Percentiles rank a stretch among this genome's conserved stretches.
phyloP scores from a whole-genome alignment of 306 rosid genomes.

The Nissolia schottii region DNA sequence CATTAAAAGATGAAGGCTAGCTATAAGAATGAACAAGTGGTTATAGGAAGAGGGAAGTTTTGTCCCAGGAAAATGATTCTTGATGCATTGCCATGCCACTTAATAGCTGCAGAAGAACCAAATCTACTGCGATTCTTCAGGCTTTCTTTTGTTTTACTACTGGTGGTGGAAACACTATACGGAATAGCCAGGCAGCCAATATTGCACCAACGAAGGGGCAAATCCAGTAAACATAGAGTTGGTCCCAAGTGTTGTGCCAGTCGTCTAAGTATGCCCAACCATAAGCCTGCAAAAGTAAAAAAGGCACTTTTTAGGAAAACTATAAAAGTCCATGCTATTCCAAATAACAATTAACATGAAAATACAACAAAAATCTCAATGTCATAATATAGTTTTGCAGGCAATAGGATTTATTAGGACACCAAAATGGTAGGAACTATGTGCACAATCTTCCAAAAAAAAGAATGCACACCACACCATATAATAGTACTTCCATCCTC shows the following conservation, averaged over 20 bases:
- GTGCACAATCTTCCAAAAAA: neutral
- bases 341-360: neutral
- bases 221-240: conserved; percentile 83
- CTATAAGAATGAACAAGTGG: neutral
- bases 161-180: conserved; percentile 48
- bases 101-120: neutral
- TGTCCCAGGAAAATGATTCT: neutral
- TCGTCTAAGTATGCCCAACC: conserved; percentile 81
- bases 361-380: neutral
- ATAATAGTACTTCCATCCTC: too few species aligned
- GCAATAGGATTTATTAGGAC: neutral
- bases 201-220: conserved; percentile 73
- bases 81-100: neutral
- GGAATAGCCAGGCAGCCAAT: conserved; percentile 72
- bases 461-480: neutral
- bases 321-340: neutral
- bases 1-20: too few species aligned
- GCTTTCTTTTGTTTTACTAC: conserved; percentile 54
- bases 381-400: neutral
- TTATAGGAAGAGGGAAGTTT: neutral
- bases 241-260: conserved; percentile 84
- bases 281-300: conserved; percentile 54
- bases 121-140: conserved; percentile 24
- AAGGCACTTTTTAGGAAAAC: neutral
- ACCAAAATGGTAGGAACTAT: neutral